Evolutionary conservation across 352 stramenopile species (phyloP).

Genomic region (Phytophthora syringae): DNA sequence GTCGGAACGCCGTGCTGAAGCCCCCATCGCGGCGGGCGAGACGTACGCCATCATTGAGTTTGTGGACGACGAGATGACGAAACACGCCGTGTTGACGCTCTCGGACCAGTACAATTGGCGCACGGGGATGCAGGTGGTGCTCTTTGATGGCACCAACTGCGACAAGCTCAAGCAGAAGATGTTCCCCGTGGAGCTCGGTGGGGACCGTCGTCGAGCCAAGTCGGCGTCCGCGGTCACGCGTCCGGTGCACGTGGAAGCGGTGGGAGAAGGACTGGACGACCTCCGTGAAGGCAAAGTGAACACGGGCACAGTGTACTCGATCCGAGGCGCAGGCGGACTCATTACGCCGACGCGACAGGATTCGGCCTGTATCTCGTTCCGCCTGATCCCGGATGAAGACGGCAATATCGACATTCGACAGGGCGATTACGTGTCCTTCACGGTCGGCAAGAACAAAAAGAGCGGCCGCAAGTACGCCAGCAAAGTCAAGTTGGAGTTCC

Average conservation of each 20-base stretch:
- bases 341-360: conserved; percentile 88
- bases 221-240: conserved; percentile 77
- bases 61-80: conserved; percentile 89
- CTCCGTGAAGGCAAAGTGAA: conserved; percentile 90
- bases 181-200: conserved; percentile 81
- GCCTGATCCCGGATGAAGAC: conserved; percentile 88
- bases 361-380: conserved; percentile 87
- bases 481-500: conserved; percentile 91
- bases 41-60: conserved; percentile 92
- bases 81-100: conserved; percentile 87
- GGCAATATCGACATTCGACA: conserved; percentile 86
- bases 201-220: conserved; percentile 80
- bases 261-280: conserved; percentile 84
- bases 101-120: conserved; percentile 91
- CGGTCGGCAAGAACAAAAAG: conserved; percentile 92
- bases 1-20: conserved; percentile 88
- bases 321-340: conserved; percentile 80
- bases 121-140: conserved; percentile 87
- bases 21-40: conserved; percentile 85
- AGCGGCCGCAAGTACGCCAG: conserved; percentile 88
- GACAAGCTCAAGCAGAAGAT: conserved; percentile 92
- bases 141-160: conserved; percentile 90
- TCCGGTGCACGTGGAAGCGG: conserved; percentile 80
- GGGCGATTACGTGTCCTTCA: conserved; percentile 90
- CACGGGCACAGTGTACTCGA: conserved; percentile 88